Conservation (phyloP, 352 stramenopile species). For the Globisporangium sylvaticum region DNA sequence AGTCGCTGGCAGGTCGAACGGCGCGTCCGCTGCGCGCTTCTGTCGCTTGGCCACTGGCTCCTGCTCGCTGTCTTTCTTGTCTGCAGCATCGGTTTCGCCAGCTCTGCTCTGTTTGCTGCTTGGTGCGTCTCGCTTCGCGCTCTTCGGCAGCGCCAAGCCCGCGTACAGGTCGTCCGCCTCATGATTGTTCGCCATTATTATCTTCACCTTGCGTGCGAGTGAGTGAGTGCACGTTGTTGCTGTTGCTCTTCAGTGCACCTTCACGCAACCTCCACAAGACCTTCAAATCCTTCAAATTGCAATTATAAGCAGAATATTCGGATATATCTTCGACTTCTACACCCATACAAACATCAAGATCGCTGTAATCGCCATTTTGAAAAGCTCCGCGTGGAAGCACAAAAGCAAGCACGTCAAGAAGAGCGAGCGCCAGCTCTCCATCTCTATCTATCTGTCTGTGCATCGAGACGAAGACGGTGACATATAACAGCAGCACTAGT, state of each 20-base stretch:
- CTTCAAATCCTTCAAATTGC: not conserved
- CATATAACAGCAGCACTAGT: not conserved
- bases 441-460: not conserved
- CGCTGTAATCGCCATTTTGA: not conserved
- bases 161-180: conserved; percentile 45
- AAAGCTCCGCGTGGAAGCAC: conserved; percentile 12
- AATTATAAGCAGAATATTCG: not conserved
- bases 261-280: conserved; percentile 1
- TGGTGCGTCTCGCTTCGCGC: conserved; percentile 32
- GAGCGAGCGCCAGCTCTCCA: not conserved
- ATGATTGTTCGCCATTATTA: conserved; percentile 2
- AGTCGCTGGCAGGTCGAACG: conserved; percentile 35
- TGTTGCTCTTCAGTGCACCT: not conserved
- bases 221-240: not conserved
- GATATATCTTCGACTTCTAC: not conserved
- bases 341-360: not conserved
- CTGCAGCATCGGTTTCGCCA: not conserved
- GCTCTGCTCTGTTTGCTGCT: not conserved
- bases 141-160: conserved; percentile 42
- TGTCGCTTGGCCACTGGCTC: conserved; percentile 21
- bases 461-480: not conserved
- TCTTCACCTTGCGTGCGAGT: not conserved
- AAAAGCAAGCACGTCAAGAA: not conserved
- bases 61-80: not conserved
- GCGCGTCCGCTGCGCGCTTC: conserved; percentile 21